These are phyloP conservation scores for Fusarium sp. DNA, from an alignment of 2,329 filamentous ascomycete species.

Conservation along the genomic window DNA sequence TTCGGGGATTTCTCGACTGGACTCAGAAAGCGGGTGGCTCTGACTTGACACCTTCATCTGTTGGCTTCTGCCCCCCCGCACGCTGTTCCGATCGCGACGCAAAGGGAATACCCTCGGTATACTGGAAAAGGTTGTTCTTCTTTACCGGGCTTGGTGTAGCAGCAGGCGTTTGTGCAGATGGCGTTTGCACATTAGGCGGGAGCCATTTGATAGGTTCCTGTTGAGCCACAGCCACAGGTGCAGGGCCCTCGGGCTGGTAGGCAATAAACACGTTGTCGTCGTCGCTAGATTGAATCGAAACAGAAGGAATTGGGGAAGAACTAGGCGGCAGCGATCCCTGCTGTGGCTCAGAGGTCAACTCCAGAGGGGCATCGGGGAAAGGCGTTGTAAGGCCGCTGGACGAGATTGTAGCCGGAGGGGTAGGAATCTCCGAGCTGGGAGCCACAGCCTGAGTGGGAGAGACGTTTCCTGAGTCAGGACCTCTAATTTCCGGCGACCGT, in stretches of 20 bases:
- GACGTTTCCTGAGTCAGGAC: slow-evolving; percentile 1
- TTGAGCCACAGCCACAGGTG: slow-evolving; percentile 50
- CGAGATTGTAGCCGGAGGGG: slow-evolving; percentile 38
- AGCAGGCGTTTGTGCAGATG: slow-evolving; percentile 47
- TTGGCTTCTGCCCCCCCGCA: background rate
- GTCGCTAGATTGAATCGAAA: slow-evolving; percentile 39
- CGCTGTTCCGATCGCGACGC: slow-evolving; percentile 45
- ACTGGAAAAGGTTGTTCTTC: slow-evolving; percentile 49
- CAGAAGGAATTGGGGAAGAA: slow-evolving; percentile 45
- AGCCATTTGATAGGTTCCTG: slow-evolving; percentile 62
- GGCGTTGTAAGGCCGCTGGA: slow-evolving; percentile 42
- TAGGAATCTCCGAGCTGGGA: slow-evolving; percentile 16
- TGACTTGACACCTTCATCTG: background rate
- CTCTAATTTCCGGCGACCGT: slow-evolving; percentile 1
- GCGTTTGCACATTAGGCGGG: slow-evolving; percentile 57
- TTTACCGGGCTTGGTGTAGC: slow-evolving; percentile 50
- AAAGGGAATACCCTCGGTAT: slow-evolving; percentile 61
- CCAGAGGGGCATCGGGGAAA: slow-evolving; percentile 37
- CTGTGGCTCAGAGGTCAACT: slow-evolving; percentile 35
- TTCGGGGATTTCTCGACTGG: slow-evolving; percentile 10
- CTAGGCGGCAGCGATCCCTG: slow-evolving; percentile 40
- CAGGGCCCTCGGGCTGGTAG: slow-evolving; percentile 66
- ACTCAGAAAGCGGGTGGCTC: background rate
- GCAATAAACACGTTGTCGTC: slow-evolving; percentile 60
- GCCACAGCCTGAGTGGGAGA: slow-evolving; percentile 27